Evolutionary conservation across 768 basidiomycete species (phyloP).

Genomic region (Leccinellum rugosiceps): DNA sequence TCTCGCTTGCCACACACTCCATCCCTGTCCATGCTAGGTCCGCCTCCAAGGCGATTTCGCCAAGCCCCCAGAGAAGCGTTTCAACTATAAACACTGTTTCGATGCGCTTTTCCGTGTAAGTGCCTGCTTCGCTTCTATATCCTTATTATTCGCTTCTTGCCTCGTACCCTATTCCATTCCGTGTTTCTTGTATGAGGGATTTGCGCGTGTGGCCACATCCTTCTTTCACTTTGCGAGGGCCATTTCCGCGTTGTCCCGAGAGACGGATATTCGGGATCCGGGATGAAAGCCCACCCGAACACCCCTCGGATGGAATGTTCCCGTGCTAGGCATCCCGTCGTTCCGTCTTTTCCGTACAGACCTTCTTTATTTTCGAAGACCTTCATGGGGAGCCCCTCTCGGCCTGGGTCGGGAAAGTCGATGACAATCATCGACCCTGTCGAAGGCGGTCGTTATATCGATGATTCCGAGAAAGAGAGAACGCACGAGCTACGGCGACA

Average conservation of each 20-base stretch:
- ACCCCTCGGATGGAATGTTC: background rate
- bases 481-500: background rate
- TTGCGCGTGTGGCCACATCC: background rate
- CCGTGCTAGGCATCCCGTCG: background rate
- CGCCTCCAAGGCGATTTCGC: conserved; percentile 90
- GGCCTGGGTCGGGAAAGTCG: background rate
- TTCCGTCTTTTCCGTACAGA: background rate
- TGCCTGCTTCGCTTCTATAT: conserved; percentile 12
- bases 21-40: conserved; percentile 37
- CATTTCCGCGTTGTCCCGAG: conserved; percentile 6
- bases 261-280: background rate
- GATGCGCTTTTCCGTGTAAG: conserved; percentile 83
- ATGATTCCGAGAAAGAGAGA: background rate
- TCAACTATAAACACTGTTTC: conserved; percentile 88
- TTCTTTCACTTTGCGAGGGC: background rate
- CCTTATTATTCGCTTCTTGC: background rate
- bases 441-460: background rate
- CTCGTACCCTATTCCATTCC: background rate
- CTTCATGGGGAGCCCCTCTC: background rate
- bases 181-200: background rate
- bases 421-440: background rate
- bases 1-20: background rate
- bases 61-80: conserved; percentile 81
- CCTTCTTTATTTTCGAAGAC: background rate
- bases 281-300: background rate